A percentile compares a stretch with the other conserved stretches of the same genome.
These are phyloP conservation scores for Aspergillus novofumigatus DNA, from an alignment of 2,329 filamentous ascomycete species.

Conservation along the genomic window DNA sequence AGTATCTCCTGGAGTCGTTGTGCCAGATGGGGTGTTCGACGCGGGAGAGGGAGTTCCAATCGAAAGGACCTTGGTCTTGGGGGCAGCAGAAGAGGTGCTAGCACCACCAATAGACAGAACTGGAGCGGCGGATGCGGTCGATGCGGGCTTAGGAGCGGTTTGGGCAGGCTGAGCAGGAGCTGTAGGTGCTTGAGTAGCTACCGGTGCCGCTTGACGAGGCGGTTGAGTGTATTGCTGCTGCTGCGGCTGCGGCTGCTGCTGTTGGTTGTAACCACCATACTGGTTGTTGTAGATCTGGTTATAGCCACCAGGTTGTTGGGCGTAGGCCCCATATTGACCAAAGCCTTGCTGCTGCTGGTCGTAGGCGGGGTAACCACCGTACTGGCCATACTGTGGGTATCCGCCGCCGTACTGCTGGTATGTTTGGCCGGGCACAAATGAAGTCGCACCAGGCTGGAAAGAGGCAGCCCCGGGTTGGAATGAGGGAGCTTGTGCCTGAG, in stretches of 20 bases:
- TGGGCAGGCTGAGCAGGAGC: slow-evolving; percentile 42
- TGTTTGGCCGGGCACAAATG: slow-evolving; percentile 70
- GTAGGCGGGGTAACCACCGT: slow-evolving; percentile 56
- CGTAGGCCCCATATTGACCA: slow-evolving; percentile 43
- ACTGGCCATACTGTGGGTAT: slow-evolving; percentile 45
- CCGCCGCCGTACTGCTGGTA: slow-evolving; percentile 57
- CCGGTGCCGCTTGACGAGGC: slow-evolving; percentile 45
- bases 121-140: slow-evolving; percentile 30
- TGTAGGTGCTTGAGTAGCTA: slow-evolving; percentile 34
- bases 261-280: slow-evolving; percentile 60
- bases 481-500: slow-evolving; percentile 46
- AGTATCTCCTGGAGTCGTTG: slow-evolving; percentile 50
- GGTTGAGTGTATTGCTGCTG: slow-evolving; percentile 21
- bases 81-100: slow-evolving; percentile 38
- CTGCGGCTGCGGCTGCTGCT: slow-evolving; percentile 7
- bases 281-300: slow-evolving; percentile 44
- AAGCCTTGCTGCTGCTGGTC: slow-evolving; percentile 41
- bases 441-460: slow-evolving; percentile 64
- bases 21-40: slow-evolving; percentile 38
- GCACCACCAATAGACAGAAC: slow-evolving; percentile 56
- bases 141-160: slow-evolving; percentile 48
- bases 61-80: slow-evolving; percentile 71
- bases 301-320: slow-evolving; percentile 35
- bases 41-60: slow-evolving; percentile 54
- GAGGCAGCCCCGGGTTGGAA: slow-evolving; percentile 63